Evolutionary conservation across 441 rosid genomes (phyloP).

Genomic region (Pelargonium citronellum): DNA sequence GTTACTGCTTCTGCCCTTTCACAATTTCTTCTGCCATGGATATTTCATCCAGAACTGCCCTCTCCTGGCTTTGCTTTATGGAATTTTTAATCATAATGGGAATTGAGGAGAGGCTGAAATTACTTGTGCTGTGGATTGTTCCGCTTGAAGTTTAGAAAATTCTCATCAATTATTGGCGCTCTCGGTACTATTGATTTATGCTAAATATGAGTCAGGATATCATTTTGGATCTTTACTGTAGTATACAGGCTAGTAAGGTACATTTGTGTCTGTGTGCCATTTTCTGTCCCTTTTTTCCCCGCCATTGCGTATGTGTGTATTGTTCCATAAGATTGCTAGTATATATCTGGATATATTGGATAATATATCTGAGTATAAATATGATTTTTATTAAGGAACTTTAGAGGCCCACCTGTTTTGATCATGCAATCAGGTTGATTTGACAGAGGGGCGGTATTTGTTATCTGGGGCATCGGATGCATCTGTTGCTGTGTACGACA

Average conservation of each 20-base stretch:
- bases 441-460: conserved; percentile 78
- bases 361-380: background rate
- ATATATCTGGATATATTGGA: background rate
- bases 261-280: background rate
- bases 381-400: background rate
- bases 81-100: background rate
- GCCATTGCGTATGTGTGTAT: background rate
- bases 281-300: no score
- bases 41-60: background rate
- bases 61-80: background rate
- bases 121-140: background rate
- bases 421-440: conserved; percentile 67
- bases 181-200: background rate
- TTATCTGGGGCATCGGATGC: conserved; percentile 81
- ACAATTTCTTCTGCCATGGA: background rate
- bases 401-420: conserved; percentile 18
- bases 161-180: background rate
- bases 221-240: background rate
- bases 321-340: background rate
- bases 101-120: background rate
- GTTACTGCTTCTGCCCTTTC: background rate
- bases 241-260: background rate
- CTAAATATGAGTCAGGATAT: background rate
- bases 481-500: conserved; percentile 70
- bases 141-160: background rate